These are phyloP conservation scores for Cutaneotrichosporon daszewskae DNA, from an alignment of 1,284 basidiomycete genomes.

Conservation along the genomic window DNA sequence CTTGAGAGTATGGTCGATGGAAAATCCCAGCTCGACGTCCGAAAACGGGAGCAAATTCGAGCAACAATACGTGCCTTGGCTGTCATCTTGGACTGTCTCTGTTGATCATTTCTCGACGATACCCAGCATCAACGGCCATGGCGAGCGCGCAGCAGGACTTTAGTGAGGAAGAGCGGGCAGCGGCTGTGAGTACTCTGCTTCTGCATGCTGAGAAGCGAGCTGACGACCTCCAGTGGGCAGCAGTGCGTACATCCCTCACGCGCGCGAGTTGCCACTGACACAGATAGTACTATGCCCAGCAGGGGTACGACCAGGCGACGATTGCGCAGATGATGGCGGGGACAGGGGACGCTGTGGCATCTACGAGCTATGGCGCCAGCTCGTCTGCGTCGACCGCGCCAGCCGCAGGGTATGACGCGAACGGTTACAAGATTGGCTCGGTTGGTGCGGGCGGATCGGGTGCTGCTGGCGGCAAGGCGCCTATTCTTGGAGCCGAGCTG, in stretches of 20 bases:
- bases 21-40: neutral
- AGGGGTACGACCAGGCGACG: constrained; percentile 40
- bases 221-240: constrained; percentile 29
- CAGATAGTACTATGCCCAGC: constrained; percentile 45
- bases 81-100: neutral
- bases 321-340: constrained; percentile 25
- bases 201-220: no score
- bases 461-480: neutral
- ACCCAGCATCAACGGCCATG: neutral
- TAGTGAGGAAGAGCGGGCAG: constrained; percentile 35
- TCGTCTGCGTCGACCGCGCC: constrained; percentile 3
- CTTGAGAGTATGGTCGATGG: neutral
- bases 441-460: constrained; percentile 6
- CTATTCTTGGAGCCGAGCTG: constrained; percentile 27
- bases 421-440: constrained; percentile 16
- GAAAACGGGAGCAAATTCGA: constrained; percentile 7
- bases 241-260: constrained; percentile 13
- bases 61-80: neutral
- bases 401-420: constrained; percentile 11
- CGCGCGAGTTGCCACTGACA: neutral
- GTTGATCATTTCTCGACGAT: neutral
- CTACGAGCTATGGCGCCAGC: neutral
- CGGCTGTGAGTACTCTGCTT: constrained; percentile 29
- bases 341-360: constrained; percentile 6
- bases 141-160: constrained; percentile 7